Evolutionary conservation across 192 early-diverging fungal species (phyloP).

Genomic region (Coemansia sp.): DNA sequence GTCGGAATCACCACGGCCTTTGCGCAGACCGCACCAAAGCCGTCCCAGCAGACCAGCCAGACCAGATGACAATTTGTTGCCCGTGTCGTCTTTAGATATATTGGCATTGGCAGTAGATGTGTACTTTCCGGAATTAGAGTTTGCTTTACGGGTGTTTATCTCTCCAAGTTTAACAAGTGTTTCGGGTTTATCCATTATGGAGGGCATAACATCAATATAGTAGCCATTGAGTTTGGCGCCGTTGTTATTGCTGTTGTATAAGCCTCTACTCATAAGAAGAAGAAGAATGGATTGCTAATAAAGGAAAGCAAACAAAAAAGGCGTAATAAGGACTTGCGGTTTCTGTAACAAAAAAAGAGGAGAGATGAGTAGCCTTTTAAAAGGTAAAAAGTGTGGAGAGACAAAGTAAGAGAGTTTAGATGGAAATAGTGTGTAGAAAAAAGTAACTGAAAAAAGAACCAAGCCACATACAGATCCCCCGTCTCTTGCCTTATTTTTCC

Average conservation of each 20-base stretch:
- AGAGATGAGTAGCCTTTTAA: neutral
- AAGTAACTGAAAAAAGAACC: too few species aligned
- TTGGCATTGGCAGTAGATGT: neutral
- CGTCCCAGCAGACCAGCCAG: slow-evolving; percentile 15
- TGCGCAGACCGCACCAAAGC: slow-evolving; percentile 25
- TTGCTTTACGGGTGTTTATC: neutral
- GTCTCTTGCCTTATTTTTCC: too few species aligned
- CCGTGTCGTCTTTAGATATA: neutral
- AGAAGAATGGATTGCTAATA: neutral
- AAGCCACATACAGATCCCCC: too few species aligned
- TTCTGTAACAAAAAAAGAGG: neutral
- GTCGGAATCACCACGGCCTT: neutral
- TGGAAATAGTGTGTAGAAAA: too few species aligned
- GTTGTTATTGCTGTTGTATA: neutral
- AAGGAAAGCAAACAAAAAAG: neutral
- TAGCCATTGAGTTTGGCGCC: neutral
- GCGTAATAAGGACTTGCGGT: neutral
- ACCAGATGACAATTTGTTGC: neutral
- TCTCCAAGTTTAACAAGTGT: slow-evolving; percentile 5
- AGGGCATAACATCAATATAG: slow-evolving; percentile 28
- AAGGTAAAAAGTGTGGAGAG: neutral
- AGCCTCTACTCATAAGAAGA: slow-evolving; percentile 12
- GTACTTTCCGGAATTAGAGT: neutral
- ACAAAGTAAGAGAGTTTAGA: neutral
- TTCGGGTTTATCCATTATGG: slow-evolving; percentile 19